A percentile compares a stretch with the other conserved stretches of the same genome.
Conservation (phyloP, 1,284 basidiomycete species). For the Pholiota adiposa region DNA sequence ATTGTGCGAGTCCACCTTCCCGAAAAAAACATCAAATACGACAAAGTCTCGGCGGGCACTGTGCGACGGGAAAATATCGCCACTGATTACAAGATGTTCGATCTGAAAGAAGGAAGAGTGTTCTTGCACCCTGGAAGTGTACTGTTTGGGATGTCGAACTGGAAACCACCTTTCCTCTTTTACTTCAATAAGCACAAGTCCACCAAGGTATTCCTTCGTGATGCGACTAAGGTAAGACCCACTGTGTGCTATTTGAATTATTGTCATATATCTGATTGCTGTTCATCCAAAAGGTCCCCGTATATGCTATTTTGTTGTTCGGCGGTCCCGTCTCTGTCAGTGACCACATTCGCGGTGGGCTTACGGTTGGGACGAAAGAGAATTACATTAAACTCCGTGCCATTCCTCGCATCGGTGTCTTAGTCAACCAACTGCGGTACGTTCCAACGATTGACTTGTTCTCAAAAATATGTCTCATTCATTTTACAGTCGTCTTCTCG, state of each 20-base stretch:
- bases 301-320: slow-evolving; percentile 85
- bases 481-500: slow-evolving; percentile 60
- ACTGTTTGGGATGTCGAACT: slow-evolving; percentile 74
- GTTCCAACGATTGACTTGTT: slow-evolving; percentile 14
- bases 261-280: not conserved
- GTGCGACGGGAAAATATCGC: slow-evolving; percentile 84
- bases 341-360: slow-evolving; percentile 70
- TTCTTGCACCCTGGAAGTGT: slow-evolving; percentile 89
- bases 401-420: slow-evolving; percentile 86
- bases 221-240: slow-evolving; percentile 78
- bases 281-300: slow-evolving; percentile 63
- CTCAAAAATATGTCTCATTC: not conserved
- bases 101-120: slow-evolving; percentile 62
- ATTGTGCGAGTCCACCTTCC: slow-evolving; percentile 81
- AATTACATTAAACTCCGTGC: slow-evolving; percentile 72
- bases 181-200: slow-evolving; percentile 87
- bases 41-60: slow-evolving; percentile 80
- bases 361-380: slow-evolving; percentile 64
- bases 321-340: slow-evolving; percentile 83
- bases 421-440: slow-evolving; percentile 88
- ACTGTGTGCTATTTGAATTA: not conserved
- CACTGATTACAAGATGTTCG: slow-evolving; percentile 81
- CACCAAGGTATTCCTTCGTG: slow-evolving; percentile 86
- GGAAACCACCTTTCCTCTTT: slow-evolving; percentile 80
- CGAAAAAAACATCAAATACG: slow-evolving; percentile 75